These are phyloP conservation scores for Fraxinus cuspidata DNA, from an alignment of 257 asterid genomes.

Conservation along the genomic window DNA sequence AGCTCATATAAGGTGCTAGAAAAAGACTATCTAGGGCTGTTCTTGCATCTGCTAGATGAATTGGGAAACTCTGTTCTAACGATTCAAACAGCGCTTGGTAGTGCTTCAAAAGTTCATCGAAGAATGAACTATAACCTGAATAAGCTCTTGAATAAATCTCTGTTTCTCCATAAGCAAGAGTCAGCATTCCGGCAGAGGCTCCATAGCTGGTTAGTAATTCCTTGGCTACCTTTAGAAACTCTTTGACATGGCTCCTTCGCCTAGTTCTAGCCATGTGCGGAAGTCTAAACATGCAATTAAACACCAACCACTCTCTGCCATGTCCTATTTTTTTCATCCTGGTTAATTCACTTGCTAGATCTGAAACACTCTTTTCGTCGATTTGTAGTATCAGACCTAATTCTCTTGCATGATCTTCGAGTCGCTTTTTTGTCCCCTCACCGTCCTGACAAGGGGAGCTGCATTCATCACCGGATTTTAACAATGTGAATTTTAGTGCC, in stretches of 20 bases:
- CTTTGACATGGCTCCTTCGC: conserved; percentile 32
- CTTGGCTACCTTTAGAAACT: conserved; percentile 49
- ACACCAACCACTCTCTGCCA: conserved; percentile 53
- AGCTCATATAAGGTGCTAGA: conserved; percentile 55
- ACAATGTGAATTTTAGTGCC: conserved; percentile 50
- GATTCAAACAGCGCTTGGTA: conserved; percentile 62
- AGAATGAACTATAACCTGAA: conserved; percentile 40
- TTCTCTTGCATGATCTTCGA: conserved; percentile 45
- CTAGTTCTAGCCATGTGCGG: conserved; percentile 67
- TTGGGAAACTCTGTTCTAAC: conserved; percentile 60
- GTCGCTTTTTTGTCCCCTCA: conserved; percentile 51
- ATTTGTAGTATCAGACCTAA: conserved; percentile 41
- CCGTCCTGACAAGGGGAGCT: conserved; percentile 33
- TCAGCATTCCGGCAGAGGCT: conserved; percentile 48
- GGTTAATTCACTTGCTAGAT: conserved; percentile 38
- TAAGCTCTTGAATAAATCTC: conserved; percentile 23
- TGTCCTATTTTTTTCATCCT: conserved; percentile 34
- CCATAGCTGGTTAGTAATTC: conserved; percentile 28
- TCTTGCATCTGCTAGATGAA: conserved; percentile 64
- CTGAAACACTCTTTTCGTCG: conserved; percentile 44
- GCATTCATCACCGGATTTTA: conserved; percentile 38
- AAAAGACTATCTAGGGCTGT: conserved; percentile 63
- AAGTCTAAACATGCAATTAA: conserved; percentile 67
- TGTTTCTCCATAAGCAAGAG: conserved; percentile 67
- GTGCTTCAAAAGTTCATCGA: conserved; percentile 42